Evolutionary conservation across 1,284 basidiomycete genomes (phyloP), one percentile per base, ranked within the genome.

Genomic region (Heterobasidion irregulare): DNA sequence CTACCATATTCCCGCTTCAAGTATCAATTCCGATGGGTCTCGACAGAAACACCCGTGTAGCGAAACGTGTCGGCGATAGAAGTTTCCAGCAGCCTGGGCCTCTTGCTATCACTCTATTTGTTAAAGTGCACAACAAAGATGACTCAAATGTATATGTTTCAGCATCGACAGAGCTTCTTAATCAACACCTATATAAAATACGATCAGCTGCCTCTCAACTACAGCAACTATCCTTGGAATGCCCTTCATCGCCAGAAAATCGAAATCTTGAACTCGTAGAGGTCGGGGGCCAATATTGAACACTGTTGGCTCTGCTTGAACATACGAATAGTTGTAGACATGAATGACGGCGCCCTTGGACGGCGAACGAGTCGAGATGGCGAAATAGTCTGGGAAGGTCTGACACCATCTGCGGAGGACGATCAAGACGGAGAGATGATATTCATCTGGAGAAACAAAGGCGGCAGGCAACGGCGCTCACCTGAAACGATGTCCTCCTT

Each of bases 331-430:
- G 61, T 86, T 86, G 70, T 87, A 78, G 41, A 92, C 73, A 64
- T 87, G 78, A 46, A 91, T 74, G 33, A 79, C 69, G 33, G 87
- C 88, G 53, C 86, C 88, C 35, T 50, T 50, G 35, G 33, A 13
- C 15, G 49, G 49, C 10, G 49, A 50, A 61, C 77, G 74, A 15
- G 82, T 75, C 5, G 86, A 83, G 53, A 89, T 80, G 35, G 84
- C 88, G 68, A 91, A 91, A 62, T 83, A 83, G 54, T 86, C 83
- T 6, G 85, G 77, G 64, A 79, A 80, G 6, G 83, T 84, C n/a
- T 77, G 80, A 61, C 83, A 89, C 88, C 88, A 91, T 53, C 87
- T 50, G 33, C n/a, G 9, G 18, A 34, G 15, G 38, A 41, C 38
- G 38, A 41, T 41, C 38, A 41, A 41, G 6, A 5, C 38, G 38